Base-by-base conservation (phyloP, 140 eudicot genomes). In the Ambrosia hybrid region DNA sequence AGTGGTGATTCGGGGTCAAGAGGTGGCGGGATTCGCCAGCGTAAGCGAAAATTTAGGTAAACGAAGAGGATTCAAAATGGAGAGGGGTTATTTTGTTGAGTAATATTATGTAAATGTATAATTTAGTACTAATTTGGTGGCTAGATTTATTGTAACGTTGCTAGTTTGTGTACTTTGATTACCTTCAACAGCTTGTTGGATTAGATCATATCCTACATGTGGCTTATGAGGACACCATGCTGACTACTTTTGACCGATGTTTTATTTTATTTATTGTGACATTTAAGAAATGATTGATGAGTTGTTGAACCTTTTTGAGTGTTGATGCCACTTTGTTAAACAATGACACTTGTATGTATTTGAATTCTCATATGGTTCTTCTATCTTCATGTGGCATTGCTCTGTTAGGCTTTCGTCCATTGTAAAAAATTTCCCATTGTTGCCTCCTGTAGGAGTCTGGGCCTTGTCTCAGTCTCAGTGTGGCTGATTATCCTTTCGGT, bases 21-120 rank as follows among this genome's bases (percentile, higher is more conserved):
- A 66, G 78, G 73, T 58, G 85, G 75, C 45, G 86, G 80, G 2
- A 76, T 80, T 30, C 81, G 90, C 3, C 85, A 67, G 70, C 76
- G 89, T 41, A 91, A 83, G 68, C 80, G 97, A 14, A 86, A 80
- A 62, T 58, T 88, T 38, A 33, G 72, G 78, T 88, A 70, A 85
- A 21, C 26, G 26, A n/a, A 57, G 16, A 57, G n/a, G 60, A 60
- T 45, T 16, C 9, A 34, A 45, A 4, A 33, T 51, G 12, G 62
- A n/a, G 9, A 51, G 1, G n/a, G 5, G 14, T 12, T 65, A 55
- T 12, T 56, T 58, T 67, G 68, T 67, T 52, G 69, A 39, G 72
- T 77, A 49, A 51, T 59, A 39, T 38, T 51, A 61, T 70, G 72
- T 77, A 77, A 51, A 77, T 60, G 34, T n/a, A 51, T 70, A 70